Evolutionary conservation across 495 filamentous ascomycete species (phyloP).

Genomic region (Penicillium fimorum): DNA sequence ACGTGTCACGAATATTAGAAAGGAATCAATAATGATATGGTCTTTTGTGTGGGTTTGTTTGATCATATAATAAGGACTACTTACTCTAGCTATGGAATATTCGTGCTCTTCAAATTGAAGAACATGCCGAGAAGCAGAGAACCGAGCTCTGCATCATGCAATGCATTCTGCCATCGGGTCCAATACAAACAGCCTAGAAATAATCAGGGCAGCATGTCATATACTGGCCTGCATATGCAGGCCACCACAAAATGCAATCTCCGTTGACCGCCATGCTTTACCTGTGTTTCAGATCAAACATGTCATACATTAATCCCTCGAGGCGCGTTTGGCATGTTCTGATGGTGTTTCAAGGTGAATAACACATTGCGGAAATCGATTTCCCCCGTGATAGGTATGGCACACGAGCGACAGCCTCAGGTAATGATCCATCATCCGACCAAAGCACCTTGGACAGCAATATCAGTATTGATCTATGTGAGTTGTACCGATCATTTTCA

Average conservation of each 20-base stretch:
- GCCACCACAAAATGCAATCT: background rate
- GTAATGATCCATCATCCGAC: background rate
- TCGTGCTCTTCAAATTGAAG: no score
- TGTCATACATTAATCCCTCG: no score
- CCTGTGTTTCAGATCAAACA: no score
- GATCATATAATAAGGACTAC: no score
- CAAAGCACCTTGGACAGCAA: background rate
- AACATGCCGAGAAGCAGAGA: no score
- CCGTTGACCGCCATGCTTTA: no score
- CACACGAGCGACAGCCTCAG: background rate
- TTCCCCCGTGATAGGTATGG: background rate
- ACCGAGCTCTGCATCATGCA: background rate
- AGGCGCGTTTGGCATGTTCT: background rate
- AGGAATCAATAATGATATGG: background rate
- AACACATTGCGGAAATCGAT: background rate
- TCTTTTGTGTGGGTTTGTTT: background rate
- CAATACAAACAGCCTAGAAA: background rate
- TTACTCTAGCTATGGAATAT: no score
- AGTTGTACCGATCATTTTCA: background rate
- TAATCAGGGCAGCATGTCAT: background rate
- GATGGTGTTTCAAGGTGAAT: background rate
- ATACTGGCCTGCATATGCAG: background rate
- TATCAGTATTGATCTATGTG: background rate
- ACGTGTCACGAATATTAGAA: conserved; percentile 1
- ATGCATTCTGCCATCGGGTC: background rate